Base-by-base conservation (phyloP, 768 basidiomycete species). In the Calocybe gangraenosa region DNA sequence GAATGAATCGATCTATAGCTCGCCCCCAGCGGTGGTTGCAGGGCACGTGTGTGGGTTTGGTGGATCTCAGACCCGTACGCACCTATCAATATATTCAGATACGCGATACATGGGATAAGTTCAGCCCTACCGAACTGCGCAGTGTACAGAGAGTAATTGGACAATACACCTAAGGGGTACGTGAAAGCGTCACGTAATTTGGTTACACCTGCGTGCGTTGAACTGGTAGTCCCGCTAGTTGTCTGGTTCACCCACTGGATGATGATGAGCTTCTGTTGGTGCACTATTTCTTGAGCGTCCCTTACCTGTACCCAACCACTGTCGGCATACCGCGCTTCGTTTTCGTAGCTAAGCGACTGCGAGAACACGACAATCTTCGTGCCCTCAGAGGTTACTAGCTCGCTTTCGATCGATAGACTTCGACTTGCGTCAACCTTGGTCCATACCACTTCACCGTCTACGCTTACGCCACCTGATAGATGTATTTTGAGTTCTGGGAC, bases 271-370 rank as follows among this genome's bases (percentile, higher is more conserved):
- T n/a, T 31, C 18, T 11, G 1, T 20, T 21, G 10, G 34, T 36
- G 13, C 33, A 11, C 48, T 2, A 34, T 17, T n/a, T 15, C 11
- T 13, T 11, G 39, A 9, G n/a, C 14, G 6, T 18, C 8, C 18
- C 46, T 21, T 46, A 63, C 63, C 57, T 63, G 62, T 10, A 63
- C 38, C 65, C 60, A 64, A 5, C 69, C 57, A 38, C 74, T 53
- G 43, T 80, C 54, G 30, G 69, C 58, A 50, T 78, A 82, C 39
- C 65, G 63, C 48, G 80, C 79, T 7, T 64, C 66, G 51, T 83
- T 83, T 36, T 58, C 59, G 52, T 69, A 83, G 28, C 60, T 21
- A 48, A 81, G 56, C 11, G 63, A 58, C 59, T 84, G 82, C 28
- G 68, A 49, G 59, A 78, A 81, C 7, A 64, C 57, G 4, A 81